phyloP scores from a whole-genome alignment of 495 filamentous ascomycete species.

The Trypethelium eluteriae region DNA sequence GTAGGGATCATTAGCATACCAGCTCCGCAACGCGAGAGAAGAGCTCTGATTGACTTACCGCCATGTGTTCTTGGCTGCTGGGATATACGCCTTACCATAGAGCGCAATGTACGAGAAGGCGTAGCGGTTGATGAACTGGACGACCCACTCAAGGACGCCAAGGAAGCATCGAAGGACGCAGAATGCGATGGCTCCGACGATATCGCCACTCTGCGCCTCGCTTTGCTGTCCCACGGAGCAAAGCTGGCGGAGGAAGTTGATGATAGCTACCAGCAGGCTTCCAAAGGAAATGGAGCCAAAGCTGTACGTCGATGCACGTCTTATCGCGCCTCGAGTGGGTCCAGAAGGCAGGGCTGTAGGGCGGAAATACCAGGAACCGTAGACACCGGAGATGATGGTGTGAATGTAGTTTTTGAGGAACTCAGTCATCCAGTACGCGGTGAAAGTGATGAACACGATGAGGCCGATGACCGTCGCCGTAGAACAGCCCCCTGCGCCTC shows the following conservation, averaged over 20 bases:
- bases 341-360: conserved; percentile 60
- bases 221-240: conserved; percentile 63
- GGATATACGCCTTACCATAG: conserved; percentile 79
- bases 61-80: conserved; percentile 82
- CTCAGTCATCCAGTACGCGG: conserved; percentile 85
- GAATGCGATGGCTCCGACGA: conserved; percentile 56
- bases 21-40: background rate
- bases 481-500: conserved; percentile 60
- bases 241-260: conserved; percentile 72
- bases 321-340: conserved; percentile 69
- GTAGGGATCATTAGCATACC: conserved; percentile 12
- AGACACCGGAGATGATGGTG: conserved; percentile 77
- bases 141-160: conserved; percentile 71
- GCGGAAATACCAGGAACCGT: conserved; percentile 89
- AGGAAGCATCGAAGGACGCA: conserved; percentile 71
- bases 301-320: conserved; percentile 73
- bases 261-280: conserved; percentile 75
- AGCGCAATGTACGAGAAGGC: conserved; percentile 88
- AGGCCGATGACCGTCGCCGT: conserved; percentile 72
- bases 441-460: conserved; percentile 79
- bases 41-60: conserved; percentile 35
- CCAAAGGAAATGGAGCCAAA: conserved; percentile 87
- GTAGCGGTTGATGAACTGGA: conserved; percentile 73
- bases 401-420: conserved; percentile 90
- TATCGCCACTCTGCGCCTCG: conserved; percentile 58